phyloP scores from a whole-genome alignment of 345 rosid species.

The Pistacia atlantica region DNA sequence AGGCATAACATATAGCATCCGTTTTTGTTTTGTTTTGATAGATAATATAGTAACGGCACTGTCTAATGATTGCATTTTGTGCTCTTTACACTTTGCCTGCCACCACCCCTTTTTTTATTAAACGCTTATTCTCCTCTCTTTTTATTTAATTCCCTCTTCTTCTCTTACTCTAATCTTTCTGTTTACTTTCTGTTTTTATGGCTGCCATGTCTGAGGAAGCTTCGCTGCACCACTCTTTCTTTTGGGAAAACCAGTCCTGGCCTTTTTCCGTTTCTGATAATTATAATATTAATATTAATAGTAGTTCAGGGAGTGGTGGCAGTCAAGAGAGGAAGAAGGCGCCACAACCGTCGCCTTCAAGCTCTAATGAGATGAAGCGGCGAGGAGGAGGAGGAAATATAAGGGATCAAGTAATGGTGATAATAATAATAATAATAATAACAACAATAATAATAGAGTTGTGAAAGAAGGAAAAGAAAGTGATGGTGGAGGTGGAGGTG shows the following conservation, averaged over 20 bases:
- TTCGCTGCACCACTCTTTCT: slow-evolving; percentile 12
- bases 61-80: slow-evolving; percentile 64
- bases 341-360: neutral
- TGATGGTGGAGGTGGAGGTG: neutral
- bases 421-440: too few relatives aligned
- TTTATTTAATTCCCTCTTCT: neutral
- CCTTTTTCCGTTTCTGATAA: slow-evolving; percentile 40
- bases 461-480: neutral
- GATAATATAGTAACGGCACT: slow-evolving; percentile 41
- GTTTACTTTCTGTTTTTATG: neutral
- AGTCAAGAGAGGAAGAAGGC: neutral
- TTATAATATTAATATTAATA: too few relatives aligned
- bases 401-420: neutral
- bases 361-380: slow-evolving; percentile 11
- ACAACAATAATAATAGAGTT: neutral
- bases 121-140: slow-evolving; percentile 16
- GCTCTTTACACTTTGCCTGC: slow-evolving; percentile 19
- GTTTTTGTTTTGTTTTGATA: slow-evolving; percentile 43
- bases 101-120: neutral
- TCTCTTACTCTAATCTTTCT: neutral
- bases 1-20: neutral
- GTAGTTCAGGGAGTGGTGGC: too few relatives aligned
- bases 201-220: slow-evolving; percentile 24
- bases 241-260: slow-evolving; percentile 40
- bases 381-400: neutral